phyloP scores from a whole-genome alignment of 2,329 filamentous ascomycete species.

The Coniochaeta hoffmannii region DNA sequence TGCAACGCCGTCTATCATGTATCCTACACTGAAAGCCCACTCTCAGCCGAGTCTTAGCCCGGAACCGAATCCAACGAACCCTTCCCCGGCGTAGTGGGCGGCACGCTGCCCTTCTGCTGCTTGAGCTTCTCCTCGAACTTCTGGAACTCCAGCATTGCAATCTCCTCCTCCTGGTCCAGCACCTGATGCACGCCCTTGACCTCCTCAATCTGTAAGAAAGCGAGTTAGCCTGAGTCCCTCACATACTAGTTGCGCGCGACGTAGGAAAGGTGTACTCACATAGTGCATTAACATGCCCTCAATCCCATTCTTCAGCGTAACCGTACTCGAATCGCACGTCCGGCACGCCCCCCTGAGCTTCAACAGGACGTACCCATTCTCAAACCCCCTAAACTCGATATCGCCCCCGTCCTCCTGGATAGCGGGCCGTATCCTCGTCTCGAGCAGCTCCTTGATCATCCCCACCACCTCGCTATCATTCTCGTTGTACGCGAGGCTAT shows the following conservation, averaged over 20 bases:
- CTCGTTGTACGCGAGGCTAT: conserved; percentile 76
- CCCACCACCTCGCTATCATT: conserved; percentile 90
- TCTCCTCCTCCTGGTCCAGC: conserved; percentile 84
- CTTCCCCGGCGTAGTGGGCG: conserved; percentile 28
- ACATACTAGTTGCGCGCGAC: background rate
- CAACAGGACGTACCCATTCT: conserved; percentile 73
- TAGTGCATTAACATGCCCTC: conserved; percentile 98
- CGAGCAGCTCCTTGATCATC: conserved; percentile 97
- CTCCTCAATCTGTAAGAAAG: conserved; percentile 79
- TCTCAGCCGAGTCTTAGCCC: conserved; percentile 17
- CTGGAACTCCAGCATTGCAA: conserved; percentile 79
- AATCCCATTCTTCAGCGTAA: conserved; percentile 95
- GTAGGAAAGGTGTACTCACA: conserved; percentile 43
- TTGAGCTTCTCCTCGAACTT: conserved; percentile 84
- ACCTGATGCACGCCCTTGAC: conserved; percentile 90
- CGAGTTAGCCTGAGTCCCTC: conserved; percentile 18
- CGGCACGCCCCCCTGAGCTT: conserved; percentile 90
- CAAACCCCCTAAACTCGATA: conserved; percentile 89
- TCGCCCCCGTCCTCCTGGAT: conserved; percentile 98
- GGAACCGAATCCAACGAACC: conserved; percentile 29
- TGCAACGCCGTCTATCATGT: background rate
- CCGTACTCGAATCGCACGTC: conserved; percentile 94
- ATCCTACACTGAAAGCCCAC: background rate
- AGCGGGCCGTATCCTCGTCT: conserved; percentile 87
- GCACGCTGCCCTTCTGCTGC: conserved; percentile 40